phyloP scores from a whole-genome alignment of 768 basidiomycete species.

The Podaxis sp. region DNA sequence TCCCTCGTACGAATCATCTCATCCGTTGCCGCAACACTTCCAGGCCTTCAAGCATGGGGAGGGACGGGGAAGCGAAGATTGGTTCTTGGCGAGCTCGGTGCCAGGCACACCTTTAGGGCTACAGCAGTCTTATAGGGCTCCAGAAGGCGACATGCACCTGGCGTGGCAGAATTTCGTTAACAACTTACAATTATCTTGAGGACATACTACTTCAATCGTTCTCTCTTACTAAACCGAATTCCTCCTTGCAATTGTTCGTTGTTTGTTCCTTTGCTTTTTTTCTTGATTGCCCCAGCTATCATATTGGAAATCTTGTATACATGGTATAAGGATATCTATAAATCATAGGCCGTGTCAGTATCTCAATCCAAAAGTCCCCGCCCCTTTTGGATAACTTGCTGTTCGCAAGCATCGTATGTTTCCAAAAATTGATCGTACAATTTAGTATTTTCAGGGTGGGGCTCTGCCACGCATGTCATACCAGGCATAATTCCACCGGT shows the following conservation, averaged over 20 bases:
- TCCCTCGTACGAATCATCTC: not conserved
- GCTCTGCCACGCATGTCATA: constrained; percentile 62
- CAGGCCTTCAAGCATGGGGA: not conserved
- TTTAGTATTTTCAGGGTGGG: constrained; percentile 38
- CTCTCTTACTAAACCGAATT: too few relatives aligned
- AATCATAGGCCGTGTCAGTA: not conserved
- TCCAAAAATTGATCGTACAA: constrained; percentile 56
- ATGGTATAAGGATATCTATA: not conserved
- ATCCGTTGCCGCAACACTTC: not conserved
- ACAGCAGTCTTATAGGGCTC: not conserved
- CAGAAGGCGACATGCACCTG: not conserved
- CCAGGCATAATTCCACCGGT: constrained; percentile 46
- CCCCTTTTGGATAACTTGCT: constrained; percentile 35
- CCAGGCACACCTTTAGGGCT: not conserved
- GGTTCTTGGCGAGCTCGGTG: not conserved
- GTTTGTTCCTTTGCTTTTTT: not conserved
- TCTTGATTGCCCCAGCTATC: not conserved
- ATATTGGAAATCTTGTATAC: not conserved
- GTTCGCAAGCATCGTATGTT: constrained; percentile 57
- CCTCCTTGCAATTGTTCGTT: too few relatives aligned
- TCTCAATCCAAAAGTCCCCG: not conserved
- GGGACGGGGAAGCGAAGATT: not conserved
- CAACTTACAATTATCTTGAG: not conserved
- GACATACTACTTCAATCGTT: too few relatives aligned
- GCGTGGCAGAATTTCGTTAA: not conserved